Evolutionary conservation across 148 eudicot species (phyloP), one percentile per base, ranked within the genome.

Genomic region (Camellia granthamiana): DNA sequence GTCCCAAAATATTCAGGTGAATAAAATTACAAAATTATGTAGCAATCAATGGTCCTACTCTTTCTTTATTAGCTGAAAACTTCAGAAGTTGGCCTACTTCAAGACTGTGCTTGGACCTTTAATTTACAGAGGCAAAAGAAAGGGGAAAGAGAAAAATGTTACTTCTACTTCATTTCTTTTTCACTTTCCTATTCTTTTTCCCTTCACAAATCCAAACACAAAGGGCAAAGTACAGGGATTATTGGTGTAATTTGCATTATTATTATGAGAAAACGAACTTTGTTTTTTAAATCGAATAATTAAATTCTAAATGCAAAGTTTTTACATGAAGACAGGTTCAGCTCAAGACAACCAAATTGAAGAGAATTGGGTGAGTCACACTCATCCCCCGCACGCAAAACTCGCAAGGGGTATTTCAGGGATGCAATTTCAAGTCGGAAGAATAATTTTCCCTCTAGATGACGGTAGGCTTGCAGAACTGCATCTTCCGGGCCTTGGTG

Each of bases 391-490:
- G 60, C 84, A 92, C 68, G 88, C 93, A 12, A 89, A 86, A 80
- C 87, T 81, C 23, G 98, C 97, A 80, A 90, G 80, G 79, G 93
- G 92, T 9, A 59, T 92, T 71, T 62, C 89, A 74, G 98, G 98
- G 59, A 69, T 86, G 58, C 86, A 87, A 77, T 83, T 88, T 76
- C 95, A 90, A 77, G 60, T 79, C 69, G 94, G 97, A 44, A 85
- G 98, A 70, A 79, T 82, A 19, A 71, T 94, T 41, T 94, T 91
- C 68, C 83, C 90, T 15, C 84, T 94, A 52, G 97, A 92, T 59
- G 98, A 94, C 71, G 97, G 98, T 10, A 89, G 98, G 88, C 84
- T 92, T 8, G 92, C 90, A 75, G 97, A 94, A 78, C 86, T 94
- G 54, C 97, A 94, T 79, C 76, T 88, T 65, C 75, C 97, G 56